Evolutionary conservation across 805 yeast species (phyloP).

Genomic region (Ogataea neopini): DNA sequence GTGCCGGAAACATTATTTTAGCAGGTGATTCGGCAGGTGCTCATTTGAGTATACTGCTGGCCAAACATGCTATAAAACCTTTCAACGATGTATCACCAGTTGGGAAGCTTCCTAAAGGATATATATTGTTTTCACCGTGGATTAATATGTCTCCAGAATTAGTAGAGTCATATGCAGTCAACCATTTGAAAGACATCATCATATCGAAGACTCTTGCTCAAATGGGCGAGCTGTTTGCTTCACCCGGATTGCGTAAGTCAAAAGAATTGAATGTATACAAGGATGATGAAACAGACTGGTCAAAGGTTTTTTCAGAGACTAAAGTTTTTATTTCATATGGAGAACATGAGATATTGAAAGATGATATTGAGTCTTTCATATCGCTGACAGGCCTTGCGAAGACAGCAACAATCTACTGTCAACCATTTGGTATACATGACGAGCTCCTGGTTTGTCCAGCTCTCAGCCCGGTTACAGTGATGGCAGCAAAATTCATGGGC

Average conservation of each 20-base stretch:
- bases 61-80: conserved; percentile 7
- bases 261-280: conserved; percentile 5
- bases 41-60: conserved; percentile 6
- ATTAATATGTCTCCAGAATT: conserved; percentile 7
- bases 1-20: conserved; percentile 10
- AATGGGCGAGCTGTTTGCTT: conserved; percentile 7
- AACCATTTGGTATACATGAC: conserved; percentile 5
- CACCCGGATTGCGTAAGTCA: neutral
- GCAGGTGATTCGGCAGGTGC: conserved; percentile 19
- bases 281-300: conserved; percentile 8
- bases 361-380: neutral
- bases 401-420: conserved; percentile 2
- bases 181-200: conserved; percentile 8
- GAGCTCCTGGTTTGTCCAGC: neutral
- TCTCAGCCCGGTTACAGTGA: neutral
- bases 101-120: neutral
- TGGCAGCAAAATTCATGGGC: neutral
- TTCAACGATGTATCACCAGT: neutral
- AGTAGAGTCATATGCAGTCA: neutral
- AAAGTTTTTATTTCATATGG: conserved; percentile 10
- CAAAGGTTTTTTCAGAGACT: conserved; percentile 2
- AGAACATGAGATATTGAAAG: conserved; percentile 8
- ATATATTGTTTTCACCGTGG: conserved; percentile 9
- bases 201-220: conserved; percentile 1
- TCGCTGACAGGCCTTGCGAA: conserved; percentile 1